Conservation (phyloP, 148 eudicot genomes). For the Mesembryanthemum crystallinum region DNA sequence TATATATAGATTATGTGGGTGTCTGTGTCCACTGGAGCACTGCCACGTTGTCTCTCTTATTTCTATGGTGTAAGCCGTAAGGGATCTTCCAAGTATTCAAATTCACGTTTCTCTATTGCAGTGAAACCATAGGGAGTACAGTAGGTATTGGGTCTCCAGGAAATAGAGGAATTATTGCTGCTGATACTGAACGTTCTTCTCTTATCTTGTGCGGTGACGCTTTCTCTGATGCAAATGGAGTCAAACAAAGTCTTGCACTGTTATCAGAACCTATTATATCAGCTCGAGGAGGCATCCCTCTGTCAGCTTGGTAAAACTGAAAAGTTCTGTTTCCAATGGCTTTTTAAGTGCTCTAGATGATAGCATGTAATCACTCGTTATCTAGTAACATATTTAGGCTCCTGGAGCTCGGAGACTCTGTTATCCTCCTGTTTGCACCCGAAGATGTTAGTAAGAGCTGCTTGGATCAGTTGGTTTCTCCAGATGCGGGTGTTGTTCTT, state of each 20-base stretch:
- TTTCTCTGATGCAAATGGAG: conserved; percentile 10
- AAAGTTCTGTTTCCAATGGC: not conserved
- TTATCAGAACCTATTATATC: conserved; percentile 17
- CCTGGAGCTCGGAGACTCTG: conserved; percentile 6
- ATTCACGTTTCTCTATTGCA: conserved; percentile 3
- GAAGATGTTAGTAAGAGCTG: conserved; percentile 6
- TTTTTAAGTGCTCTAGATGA: not conserved
- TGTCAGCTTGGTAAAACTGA: conserved; percentile 11
- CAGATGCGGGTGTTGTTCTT: conserved; percentile 9
- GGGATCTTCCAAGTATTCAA: not conserved
- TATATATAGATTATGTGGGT: no score
- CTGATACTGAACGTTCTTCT: conserved; percentile 17
- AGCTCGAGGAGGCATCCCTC: conserved; percentile 18
- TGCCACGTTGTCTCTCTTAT: not conserved
- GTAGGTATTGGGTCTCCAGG: not conserved
- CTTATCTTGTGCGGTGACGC: conserved; percentile 16
- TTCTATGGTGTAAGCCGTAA: not conserved
- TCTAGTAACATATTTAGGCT: not conserved
- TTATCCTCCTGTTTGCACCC: conserved; percentile 13
- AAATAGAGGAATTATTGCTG: conserved; percentile 9
- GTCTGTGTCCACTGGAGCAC: not conserved
- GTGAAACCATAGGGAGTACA: conserved; percentile 13
- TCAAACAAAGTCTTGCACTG: conserved; percentile 14
- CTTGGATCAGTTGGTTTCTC: not conserved
- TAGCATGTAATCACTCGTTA: not conserved